phyloP scores from a whole-genome alignment of 345 rosid genomes.

The Geranium brycei region DNA sequence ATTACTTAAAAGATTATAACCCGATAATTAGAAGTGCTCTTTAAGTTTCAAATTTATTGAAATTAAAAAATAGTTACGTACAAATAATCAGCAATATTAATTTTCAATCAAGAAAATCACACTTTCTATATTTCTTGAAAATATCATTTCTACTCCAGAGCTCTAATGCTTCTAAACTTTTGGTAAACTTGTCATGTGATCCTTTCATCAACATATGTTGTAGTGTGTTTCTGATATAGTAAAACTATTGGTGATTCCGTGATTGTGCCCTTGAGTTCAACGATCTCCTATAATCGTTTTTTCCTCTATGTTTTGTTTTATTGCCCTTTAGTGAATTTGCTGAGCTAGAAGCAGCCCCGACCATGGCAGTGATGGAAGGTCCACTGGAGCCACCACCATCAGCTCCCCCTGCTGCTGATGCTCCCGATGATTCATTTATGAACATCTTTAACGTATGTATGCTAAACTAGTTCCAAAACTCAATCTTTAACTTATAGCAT shows the following conservation, averaged over 20 bases:
- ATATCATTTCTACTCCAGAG: too few relatives aligned
- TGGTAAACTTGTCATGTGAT: neutral
- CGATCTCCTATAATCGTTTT: neutral
- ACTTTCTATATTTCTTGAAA: too few relatives aligned
- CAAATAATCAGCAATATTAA: neutral
- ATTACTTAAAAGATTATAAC: conserved; percentile 1
- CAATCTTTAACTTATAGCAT: neutral
- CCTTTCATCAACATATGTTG: neutral
- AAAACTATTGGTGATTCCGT: neutral
- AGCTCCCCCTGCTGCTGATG: conserved; percentile 24
- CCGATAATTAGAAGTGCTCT: neutral
- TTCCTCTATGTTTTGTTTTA: neutral
- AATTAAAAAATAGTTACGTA: neutral
- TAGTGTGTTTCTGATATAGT: neutral
- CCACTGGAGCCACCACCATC: conserved; percentile 51
- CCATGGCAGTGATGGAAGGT: conserved; percentile 42
- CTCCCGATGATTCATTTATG: conserved; percentile 46
- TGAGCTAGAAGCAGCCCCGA: conserved; percentile 57
- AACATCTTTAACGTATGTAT: conserved; percentile 43
- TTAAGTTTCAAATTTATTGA: neutral
- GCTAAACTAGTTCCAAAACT: neutral
- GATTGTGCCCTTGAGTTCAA: too few relatives aligned
- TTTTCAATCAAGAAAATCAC: neutral
- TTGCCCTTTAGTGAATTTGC: conserved; percentile 36
- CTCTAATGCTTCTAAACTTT: neutral